Evolutionary conservation across 345 rosid species (phyloP).

Genomic region (Erodium maritimum): DNA sequence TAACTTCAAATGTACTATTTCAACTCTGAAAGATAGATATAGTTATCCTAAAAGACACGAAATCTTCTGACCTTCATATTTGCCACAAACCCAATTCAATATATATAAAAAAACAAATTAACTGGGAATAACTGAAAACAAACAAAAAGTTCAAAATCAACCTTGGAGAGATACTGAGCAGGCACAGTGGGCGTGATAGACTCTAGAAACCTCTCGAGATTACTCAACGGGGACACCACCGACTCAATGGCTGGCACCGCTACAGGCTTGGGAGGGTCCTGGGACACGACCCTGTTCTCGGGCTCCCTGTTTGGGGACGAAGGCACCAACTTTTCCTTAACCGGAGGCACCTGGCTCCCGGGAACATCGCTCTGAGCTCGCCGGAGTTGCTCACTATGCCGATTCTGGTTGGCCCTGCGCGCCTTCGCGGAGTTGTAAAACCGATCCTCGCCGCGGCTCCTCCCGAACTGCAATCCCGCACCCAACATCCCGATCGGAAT

Average conservation of each 20-base stretch:
- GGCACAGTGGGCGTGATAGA: constrained; percentile 28
- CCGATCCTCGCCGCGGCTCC: constrained; percentile 24
- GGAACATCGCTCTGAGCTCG: constrained; percentile 11
- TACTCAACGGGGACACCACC: constrained; percentile 19
- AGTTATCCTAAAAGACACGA: neutral
- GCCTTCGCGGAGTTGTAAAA: constrained; percentile 27
- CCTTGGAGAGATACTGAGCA: constrained; percentile 29
- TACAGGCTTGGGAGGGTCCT: constrained; percentile 6
- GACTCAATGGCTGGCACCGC: constrained; percentile 15
- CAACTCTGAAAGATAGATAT: neutral
- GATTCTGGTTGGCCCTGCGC: constrained; percentile 21
- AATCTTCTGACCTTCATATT: neutral
- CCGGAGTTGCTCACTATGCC: constrained; percentile 10
- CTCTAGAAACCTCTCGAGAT: constrained; percentile 30
- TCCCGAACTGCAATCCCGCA: constrained; percentile 20
- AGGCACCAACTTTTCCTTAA: constrained; percentile 18
- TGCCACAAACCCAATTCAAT: neutral
- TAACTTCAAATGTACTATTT: neutral
- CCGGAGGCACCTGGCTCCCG: constrained; percentile 14
- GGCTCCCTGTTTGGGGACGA: too few relatives aligned
- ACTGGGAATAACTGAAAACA: neutral
- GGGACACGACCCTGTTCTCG: constrained; percentile 6
- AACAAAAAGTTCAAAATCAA: constrained; percentile 2
- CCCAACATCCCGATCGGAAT: constrained; percentile 16
- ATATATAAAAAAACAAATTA: neutral